Conservation (phyloP, 179 eudicot genomes). For the Amaranthus tricolor region DNA sequence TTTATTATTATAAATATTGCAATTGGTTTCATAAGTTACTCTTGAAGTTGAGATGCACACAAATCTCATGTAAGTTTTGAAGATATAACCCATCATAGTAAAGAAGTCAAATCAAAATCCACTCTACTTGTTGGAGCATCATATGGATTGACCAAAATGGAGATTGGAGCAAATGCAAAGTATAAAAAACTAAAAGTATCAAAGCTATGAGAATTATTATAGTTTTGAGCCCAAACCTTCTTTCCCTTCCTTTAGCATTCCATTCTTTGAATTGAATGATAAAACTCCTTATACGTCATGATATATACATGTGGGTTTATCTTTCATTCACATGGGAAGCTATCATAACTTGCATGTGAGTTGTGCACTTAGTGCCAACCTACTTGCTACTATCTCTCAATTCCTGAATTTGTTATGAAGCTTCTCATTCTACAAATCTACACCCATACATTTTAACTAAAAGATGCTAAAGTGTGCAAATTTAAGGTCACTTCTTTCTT, state of each 20-base stretch:
- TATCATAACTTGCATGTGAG: slow-evolving; percentile 32
- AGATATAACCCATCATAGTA: slow-evolving; percentile 15
- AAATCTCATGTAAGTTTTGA: neutral
- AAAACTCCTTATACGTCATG: neutral
- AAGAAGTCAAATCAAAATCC: slow-evolving; percentile 11
- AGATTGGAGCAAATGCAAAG: too few relatives aligned
- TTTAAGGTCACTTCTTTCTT: neutral
- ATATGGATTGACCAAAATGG: neutral
- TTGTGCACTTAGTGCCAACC: slow-evolving; percentile 5
- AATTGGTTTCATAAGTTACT: neutral
- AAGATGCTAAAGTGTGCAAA: slow-evolving; percentile 18
- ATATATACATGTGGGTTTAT: slow-evolving; percentile 16
- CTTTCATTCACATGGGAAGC: slow-evolving; percentile 28
- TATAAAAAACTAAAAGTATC: neutral
- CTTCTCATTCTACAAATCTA: slow-evolving; percentile 1
- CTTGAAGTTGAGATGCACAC: neutral
- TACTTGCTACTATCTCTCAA: neutral
- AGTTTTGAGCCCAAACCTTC: neutral
- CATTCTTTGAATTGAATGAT: neutral
- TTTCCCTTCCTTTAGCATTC: neutral
- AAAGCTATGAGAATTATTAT: neutral
- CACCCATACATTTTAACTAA: slow-evolving; percentile 8
- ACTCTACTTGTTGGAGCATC: neutral
- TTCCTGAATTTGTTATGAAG: neutral
- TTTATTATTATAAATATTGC: too few relatives aligned